Evolutionary conservation across 768 basidiomycete genomes (phyloP), one percentile per base, ranked within the genome.

Genomic region (Psilocybe cyanescens): DNA sequence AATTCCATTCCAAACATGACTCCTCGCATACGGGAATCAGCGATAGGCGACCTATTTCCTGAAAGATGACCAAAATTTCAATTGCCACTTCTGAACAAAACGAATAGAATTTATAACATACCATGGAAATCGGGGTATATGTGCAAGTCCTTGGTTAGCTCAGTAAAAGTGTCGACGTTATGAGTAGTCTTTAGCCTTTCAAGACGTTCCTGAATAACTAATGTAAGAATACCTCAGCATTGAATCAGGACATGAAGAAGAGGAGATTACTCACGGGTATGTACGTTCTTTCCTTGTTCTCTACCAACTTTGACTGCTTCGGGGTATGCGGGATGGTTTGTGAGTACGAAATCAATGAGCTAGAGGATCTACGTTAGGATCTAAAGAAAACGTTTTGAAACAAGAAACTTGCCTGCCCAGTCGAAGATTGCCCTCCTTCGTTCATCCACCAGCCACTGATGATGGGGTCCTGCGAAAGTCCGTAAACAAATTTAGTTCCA

Each of bases 361-460:
- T 94, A 31, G 12, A 5, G 24, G 24, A 2, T 24, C 8, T 33
- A 59, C 12, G 17, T 56, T 16, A 51, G 31, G 8, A 12, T 8
- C n/a, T 41, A 6, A 45, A 35, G 39, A 37, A 12, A 35, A 5
- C 5, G 0, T 19, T 44, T 9, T 29, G 41, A 39, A 11, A 28
- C 49, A 16, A n/a, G 47, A 37, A 3, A 63, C 76, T 51, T 55
- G 90, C 90, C 76, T 95, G 94, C n/a, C 97, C 97, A 0, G 97
- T 99, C 1, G 95, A 96, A 7, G 95, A 97, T 75, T 99, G 97
- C 2, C 97, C 97, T 41, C 97, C 97, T 76, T 99, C 97, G 70
- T 96, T 99, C 95, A 98, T 97, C 97, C 97, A 99, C 90, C 94
- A 96, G 16, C 90, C 94, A 46, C 88, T 88, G 76, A 98, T 95